Evolutionary conservation across 192 early-diverging fungal genomes (phyloP).

Genomic region (Phycomyces blakesleeanus): DNA sequence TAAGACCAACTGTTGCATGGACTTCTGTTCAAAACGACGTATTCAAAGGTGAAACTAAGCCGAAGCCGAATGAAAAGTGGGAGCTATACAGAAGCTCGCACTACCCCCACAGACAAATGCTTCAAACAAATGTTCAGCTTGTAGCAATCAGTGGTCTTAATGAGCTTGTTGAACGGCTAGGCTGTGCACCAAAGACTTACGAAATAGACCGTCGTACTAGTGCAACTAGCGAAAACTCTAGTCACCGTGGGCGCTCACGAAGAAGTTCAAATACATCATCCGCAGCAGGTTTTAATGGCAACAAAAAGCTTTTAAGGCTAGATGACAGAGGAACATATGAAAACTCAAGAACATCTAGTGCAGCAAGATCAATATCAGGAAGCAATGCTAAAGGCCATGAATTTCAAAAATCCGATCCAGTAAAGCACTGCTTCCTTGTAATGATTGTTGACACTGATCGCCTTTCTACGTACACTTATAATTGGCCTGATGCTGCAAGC

Average conservation of each 20-base stretch:
- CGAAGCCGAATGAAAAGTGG: constrained; percentile 4
- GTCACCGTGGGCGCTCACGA: constrained; percentile 6
- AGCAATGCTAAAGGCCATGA: neutral
- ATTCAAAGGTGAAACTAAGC: neutral
- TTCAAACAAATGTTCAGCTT: constrained; percentile 34
- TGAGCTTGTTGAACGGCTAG: constrained; percentile 40
- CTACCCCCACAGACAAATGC: constrained; percentile 4
- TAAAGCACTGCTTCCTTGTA: constrained; percentile 44
- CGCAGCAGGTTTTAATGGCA: constrained; percentile 1
- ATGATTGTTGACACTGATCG: constrained; percentile 46
- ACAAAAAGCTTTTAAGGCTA: neutral
- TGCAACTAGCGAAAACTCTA: constrained; percentile 35
- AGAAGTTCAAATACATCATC: constrained; percentile 14
- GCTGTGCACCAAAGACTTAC: constrained; percentile 25
- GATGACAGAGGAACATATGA: constrained; percentile 5
- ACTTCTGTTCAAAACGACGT: constrained; percentile 6
- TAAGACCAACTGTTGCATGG: constrained; percentile 22
- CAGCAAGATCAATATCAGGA: neutral
- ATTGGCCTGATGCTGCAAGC: constrained; percentile 44
- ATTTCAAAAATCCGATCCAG: constrained; percentile 1
- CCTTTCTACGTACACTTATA: constrained; percentile 47
- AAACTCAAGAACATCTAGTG: constrained; percentile 13
- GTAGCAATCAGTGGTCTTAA: constrained; percentile 48
- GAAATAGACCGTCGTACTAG: constrained; percentile 32
- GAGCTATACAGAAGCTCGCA: constrained; percentile 13